phyloP scores from a whole-genome alignment of 768 basidiomycete species.

The Mycena haematopus region DNA sequence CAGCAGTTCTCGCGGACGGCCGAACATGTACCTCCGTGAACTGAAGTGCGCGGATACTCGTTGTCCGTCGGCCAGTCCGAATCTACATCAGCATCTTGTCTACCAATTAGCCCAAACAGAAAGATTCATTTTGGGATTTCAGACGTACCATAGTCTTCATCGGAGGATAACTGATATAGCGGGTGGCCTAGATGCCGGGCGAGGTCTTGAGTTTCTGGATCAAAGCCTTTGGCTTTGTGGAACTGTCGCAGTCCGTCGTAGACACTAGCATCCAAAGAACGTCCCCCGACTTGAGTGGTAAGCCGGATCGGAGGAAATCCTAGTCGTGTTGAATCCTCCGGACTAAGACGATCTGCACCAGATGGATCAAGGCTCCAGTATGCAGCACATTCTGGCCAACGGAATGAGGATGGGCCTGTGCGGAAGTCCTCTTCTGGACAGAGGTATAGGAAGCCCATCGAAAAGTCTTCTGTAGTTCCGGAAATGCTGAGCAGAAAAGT shows the following conservation, averaged over 20 bases:
- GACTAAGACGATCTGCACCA: background rate
- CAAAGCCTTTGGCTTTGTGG: background rate
- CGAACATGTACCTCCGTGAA: no score
- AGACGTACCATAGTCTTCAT: no score
- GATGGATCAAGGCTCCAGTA: conserved; percentile 1
- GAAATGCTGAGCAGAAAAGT: background rate
- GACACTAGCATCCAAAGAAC: background rate
- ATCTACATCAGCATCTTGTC: no score
- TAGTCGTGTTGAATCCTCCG: background rate
- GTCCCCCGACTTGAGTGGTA: background rate
- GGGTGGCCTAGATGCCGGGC: background rate
- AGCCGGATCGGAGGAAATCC: background rate
- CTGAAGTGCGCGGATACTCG: no score
- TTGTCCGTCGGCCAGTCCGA: no score
- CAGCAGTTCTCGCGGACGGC: no score
- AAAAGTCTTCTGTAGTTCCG: background rate
- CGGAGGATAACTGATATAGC: background rate
- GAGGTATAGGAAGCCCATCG: background rate
- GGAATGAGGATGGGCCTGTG: background rate
- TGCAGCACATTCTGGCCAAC: background rate
- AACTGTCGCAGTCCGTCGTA: background rate
- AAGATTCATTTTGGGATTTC: no score
- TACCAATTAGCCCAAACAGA: no score
- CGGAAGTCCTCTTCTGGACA: background rate
- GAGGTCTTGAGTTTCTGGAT: background rate